Percentiles rank a stretch among this genome's conserved stretches.
These are phyloP conservation scores for Penicillium sp. DNA, from an alignment of 2,329 filamentous ascomycete genomes.

Conservation along the genomic window DNA sequence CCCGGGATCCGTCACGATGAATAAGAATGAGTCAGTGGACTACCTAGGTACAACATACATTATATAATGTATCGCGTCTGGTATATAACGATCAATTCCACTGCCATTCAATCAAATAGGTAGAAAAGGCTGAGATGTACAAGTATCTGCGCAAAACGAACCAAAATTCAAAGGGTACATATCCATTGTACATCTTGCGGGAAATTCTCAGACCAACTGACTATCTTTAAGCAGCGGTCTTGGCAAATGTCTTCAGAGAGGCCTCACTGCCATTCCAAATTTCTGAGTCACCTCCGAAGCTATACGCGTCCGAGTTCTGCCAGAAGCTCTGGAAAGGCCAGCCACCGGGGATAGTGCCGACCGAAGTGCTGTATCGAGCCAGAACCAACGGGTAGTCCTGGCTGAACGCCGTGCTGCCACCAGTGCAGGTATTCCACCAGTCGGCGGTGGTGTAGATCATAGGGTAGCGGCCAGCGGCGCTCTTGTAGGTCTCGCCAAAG, in stretches of 20 bases:
- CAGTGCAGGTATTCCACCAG: conserved; percentile 50
- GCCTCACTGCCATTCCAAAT: conserved; percentile 42
- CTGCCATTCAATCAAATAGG: background rate
- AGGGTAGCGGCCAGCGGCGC: conserved; percentile 42
- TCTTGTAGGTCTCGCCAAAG: conserved; percentile 46
- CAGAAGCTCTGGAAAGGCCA: conserved; percentile 50
- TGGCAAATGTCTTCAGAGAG: conserved; percentile 27
- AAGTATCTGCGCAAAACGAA: background rate
- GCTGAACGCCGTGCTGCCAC: conserved; percentile 42
- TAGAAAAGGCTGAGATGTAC: background rate
- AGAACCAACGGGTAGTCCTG: conserved; percentile 43
- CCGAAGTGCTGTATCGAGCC: conserved; percentile 37
- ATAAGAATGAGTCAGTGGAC: background rate
- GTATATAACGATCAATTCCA: background rate
- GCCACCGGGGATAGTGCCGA: conserved; percentile 43
- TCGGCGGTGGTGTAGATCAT: conserved; percentile 47
- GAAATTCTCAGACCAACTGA: background rate
- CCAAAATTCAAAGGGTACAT: background rate
- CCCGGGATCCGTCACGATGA: background rate
- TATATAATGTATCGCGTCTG: background rate
- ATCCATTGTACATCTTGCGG: background rate
- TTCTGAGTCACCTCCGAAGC: conserved; percentile 48
- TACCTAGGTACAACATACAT: no score
- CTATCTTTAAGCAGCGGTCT: conserved; percentile 3
- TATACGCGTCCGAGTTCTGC: conserved; percentile 45